Conservation (phyloP, 345 rosid genomes). For the Acer saccharum region DNA sequence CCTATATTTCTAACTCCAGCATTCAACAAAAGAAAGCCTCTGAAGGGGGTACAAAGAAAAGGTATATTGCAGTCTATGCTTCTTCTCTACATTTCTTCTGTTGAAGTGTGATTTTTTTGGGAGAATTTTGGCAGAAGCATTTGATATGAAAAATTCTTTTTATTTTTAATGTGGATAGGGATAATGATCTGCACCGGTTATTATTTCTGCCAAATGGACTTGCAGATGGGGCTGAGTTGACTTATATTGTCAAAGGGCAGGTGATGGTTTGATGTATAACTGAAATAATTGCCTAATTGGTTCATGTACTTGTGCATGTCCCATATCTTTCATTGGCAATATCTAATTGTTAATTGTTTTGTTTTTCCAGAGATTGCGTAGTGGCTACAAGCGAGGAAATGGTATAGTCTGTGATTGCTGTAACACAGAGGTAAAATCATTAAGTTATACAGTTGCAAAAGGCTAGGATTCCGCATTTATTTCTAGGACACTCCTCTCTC, state of each 20-base stretch:
- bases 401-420: slow-evolving; percentile 93
- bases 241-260: slow-evolving; percentile 87
- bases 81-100: background rate
- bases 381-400: slow-evolving; percentile 84
- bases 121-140: slow-evolving; percentile 2
- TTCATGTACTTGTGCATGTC: background rate
- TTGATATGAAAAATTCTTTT: slow-evolving; percentile 6
- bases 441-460: background rate
- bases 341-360: background rate
- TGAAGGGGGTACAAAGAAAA: slow-evolving; percentile 71
- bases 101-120: background rate
- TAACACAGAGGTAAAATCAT: slow-evolving; percentile 59
- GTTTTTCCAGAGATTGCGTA: slow-evolving; percentile 56
- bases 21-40: slow-evolving; percentile 57
- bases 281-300: slow-evolving; percentile 19
- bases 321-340: slow-evolving; percentile 17
- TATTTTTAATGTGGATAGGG: slow-evolving; percentile 47
- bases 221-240: slow-evolving; percentile 87
- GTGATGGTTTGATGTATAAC: slow-evolving; percentile 34
- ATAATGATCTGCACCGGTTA: slow-evolving; percentile 88
- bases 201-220: slow-evolving; percentile 97
- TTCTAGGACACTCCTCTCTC: slow-evolving; percentile 2
- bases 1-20: slow-evolving; percentile 32
- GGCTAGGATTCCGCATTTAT: slow-evolving; percentile 7
- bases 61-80: slow-evolving; percentile 38